phyloP scores from a whole-genome alignment of 495 filamentous ascomycete species.

The Penicillium canescens region DNA sequence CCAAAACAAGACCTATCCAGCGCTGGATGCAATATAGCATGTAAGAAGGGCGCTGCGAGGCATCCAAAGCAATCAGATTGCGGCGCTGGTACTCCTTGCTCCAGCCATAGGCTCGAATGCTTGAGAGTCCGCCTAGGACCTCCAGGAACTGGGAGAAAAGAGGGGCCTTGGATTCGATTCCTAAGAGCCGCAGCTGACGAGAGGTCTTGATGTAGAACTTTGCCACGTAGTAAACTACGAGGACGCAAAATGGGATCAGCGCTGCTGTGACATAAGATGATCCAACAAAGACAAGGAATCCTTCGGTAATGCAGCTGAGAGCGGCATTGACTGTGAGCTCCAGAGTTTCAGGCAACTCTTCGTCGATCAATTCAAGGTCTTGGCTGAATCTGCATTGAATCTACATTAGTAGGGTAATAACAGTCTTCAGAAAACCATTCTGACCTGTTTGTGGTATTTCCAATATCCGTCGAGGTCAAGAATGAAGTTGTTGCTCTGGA shows the following conservation, averaged over 20 bases:
- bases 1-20: slow-evolving; percentile 69
- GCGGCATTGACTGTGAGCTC: slow-evolving; percentile 13
- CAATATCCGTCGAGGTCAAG: slow-evolving; percentile 23
- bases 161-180: slow-evolving; percentile 57
- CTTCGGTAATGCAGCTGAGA: slow-evolving; percentile 16
- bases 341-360: slow-evolving; percentile 33
- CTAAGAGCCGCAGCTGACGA: slow-evolving; percentile 57
- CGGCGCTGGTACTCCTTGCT: slow-evolving; percentile 54
- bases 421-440: neutral
- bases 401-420: neutral
- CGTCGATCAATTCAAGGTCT: slow-evolving; percentile 51
- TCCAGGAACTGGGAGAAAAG: slow-evolving; percentile 74
- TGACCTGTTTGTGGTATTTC: slow-evolving; percentile 23
- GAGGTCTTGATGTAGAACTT: slow-evolving; percentile 34
- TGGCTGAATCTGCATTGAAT: slow-evolving; percentile 22
- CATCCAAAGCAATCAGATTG: slow-evolving; percentile 61
- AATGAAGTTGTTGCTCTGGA: slow-evolving; percentile 24
- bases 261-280: slow-evolving; percentile 20
- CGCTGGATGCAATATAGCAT: slow-evolving; percentile 65
- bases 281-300: slow-evolving; percentile 19
- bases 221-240: slow-evolving; percentile 22
- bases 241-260: slow-evolving; percentile 17
- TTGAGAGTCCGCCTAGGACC: slow-evolving; percentile 63
- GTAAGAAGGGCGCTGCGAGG: slow-evolving; percentile 54
- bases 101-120: slow-evolving; percentile 72